phyloP scores from a whole-genome alignment of 768 basidiomycete genomes.

The Tricholoma furcatifolium region DNA sequence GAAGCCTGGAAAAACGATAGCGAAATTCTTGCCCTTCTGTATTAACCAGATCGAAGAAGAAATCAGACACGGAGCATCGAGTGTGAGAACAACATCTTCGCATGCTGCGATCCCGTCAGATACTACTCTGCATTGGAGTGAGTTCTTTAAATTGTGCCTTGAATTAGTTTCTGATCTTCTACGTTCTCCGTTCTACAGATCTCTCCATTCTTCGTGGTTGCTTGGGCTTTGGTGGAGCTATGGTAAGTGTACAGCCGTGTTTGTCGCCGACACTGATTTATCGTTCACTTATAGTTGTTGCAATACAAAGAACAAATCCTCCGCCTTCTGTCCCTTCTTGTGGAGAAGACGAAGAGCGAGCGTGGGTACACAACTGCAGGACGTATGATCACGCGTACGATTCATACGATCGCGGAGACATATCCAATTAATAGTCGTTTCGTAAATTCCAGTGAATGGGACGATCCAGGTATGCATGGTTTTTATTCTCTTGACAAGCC shows the following conservation, averaged over 20 bases:
- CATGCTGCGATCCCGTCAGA: slow-evolving; percentile 77
- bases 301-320: slow-evolving; percentile 67
- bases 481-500: neutral
- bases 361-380: slow-evolving; percentile 84
- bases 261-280: neutral
- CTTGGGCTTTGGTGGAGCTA: slow-evolving; percentile 68
- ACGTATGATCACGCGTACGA: slow-evolving; percentile 69
- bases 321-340: slow-evolving; percentile 58
- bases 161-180: neutral
- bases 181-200: slow-evolving; percentile 43
- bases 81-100: slow-evolving; percentile 75
- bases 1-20: slow-evolving; percentile 71
- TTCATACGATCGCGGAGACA: slow-evolving; percentile 72
- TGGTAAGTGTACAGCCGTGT: slow-evolving; percentile 40
- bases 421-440: slow-evolving; percentile 81
- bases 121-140: slow-evolving; percentile 93
- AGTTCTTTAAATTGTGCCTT: slow-evolving; percentile 20
- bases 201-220: slow-evolving; percentile 81
- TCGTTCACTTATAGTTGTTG: slow-evolving; percentile 47
- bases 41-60: slow-evolving; percentile 77
- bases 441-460: slow-evolving; percentile 81
- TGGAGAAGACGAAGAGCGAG: slow-evolving; percentile 84
- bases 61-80: slow-evolving; percentile 87
- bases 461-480: slow-evolving; percentile 68
- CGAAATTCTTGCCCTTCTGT: slow-evolving; percentile 80